Evolutionary conservation across 306 rosid genomes (phyloP), one percentile per base, ranked within the genome.

Genomic region (Lupinus albus): DNA sequence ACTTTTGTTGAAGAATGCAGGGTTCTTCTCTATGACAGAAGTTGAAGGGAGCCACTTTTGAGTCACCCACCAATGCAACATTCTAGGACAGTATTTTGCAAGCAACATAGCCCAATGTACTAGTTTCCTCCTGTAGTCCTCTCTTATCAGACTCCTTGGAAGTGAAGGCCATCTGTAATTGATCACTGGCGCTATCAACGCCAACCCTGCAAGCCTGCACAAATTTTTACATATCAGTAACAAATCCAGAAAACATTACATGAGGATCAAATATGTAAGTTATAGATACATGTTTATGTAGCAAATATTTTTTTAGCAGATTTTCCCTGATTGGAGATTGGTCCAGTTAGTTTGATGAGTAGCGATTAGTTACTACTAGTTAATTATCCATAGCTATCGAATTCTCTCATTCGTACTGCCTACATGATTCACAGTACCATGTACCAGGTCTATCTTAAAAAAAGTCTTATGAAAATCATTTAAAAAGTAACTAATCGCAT

Each of bases 31-130:
- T 57, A 87, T 65, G 62, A 84, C 95, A 72, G 93, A 79, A 84
- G 88, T 74, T 64, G 98, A 86, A 76, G 98, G 98, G 64, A 92
- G 82, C 96, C 95, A 92, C 36, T 89, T 92, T 56, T 84, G 98
- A 68, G 92, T 85, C 3, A 78, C 88, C 96, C 95, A 87, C 98
- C 98, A 92, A 59, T 80, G 83, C 63, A 92, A 66, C 0, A 92
- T 72, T 16, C 73, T 83, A 14, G 98, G 96, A 54, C 82, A 84
- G 70, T 82, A 69, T 8, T 80, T 81, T 65, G 98, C 86, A 66
- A 92, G 67, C 89, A 88, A 83, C 14, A 83, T 41, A 12, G 85
- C 82, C 77, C 93, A 84, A 5, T 47, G 51, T 11, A 87, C 70
- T 25, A 83, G 38, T 60, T 68, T 89, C 76, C 90, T 82, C 35